Evolutionary conservation across 306 rosid species (phyloP).

Genomic region (Fragaria iinumae): DNA sequence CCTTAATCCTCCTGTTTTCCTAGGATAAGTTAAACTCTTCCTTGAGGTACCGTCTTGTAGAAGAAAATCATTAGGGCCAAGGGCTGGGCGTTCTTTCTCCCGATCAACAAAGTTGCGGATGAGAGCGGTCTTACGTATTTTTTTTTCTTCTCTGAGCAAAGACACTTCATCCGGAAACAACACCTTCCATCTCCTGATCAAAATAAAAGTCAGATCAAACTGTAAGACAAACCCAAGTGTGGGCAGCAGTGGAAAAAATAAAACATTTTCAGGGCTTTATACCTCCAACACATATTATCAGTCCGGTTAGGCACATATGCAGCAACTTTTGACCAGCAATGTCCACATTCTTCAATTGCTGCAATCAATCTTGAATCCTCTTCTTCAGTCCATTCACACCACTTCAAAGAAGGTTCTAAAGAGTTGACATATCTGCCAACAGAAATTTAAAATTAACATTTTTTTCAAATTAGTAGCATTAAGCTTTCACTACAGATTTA

Average conservation of each 20-base stretch:
- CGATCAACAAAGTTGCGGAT: constrained; percentile 79
- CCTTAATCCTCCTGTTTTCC: constrained; percentile 45
- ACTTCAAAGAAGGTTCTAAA: constrained; percentile 76
- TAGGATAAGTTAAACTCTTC: constrained; percentile 24
- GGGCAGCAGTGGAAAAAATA: neutral
- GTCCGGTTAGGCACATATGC: constrained; percentile 78
- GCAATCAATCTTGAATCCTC: constrained; percentile 74
- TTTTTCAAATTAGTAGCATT: constrained; percentile 18
- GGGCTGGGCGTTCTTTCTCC: constrained; percentile 81
- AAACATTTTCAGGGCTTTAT: constrained; percentile 23
- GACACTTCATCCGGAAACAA: constrained; percentile 67
- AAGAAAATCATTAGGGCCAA: constrained; percentile 58
- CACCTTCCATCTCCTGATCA: constrained; percentile 80
- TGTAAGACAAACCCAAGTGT: neutral
- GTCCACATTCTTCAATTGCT: constrained; percentile 71
- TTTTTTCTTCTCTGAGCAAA: constrained; percentile 67
- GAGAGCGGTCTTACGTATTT: constrained; percentile 54
- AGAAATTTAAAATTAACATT: constrained; percentile 28
- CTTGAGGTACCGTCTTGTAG: constrained; percentile 38
- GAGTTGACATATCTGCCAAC: constrained; percentile 75
- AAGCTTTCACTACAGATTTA: neutral
- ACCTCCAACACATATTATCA: constrained; percentile 94
- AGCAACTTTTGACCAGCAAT: constrained; percentile 93
- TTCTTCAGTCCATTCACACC: constrained; percentile 75
- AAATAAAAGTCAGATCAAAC: constrained; percentile 4